Evolutionary conservation across 2,329 filamentous ascomycete species (phyloP).

Genomic region (Aspergillus jensenii): DNA sequence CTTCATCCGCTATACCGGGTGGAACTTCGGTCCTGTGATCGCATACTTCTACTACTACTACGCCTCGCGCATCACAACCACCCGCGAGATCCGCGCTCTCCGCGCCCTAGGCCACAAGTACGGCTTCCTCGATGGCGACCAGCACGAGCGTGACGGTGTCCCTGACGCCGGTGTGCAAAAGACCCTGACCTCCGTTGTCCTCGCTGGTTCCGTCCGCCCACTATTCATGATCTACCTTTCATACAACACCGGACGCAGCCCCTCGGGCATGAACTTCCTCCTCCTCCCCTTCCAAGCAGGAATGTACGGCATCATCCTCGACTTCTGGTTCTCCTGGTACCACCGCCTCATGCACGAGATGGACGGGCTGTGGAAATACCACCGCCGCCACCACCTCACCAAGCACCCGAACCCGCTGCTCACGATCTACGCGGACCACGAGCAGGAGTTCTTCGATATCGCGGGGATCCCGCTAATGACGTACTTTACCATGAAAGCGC

Average conservation of each 20-base stretch:
- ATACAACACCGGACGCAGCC: slow-evolving; percentile 24
- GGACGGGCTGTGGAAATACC: slow-evolving; percentile 43
- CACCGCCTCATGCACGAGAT: slow-evolving; percentile 46
- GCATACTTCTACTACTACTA: slow-evolving; percentile 34
- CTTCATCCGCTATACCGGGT: slow-evolving; percentile 28
- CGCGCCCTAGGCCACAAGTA: slow-evolving; percentile 38
- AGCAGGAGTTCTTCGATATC: slow-evolving; percentile 47
- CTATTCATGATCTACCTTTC: slow-evolving; percentile 34
- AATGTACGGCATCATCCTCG: slow-evolving; percentile 44
- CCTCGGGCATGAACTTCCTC: slow-evolving; percentile 28
- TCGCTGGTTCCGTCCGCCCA: slow-evolving; percentile 33
- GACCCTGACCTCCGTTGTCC: slow-evolving; percentile 32
- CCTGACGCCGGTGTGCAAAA: slow-evolving; percentile 41
- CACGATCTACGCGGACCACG: slow-evolving; percentile 43
- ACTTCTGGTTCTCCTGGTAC: slow-evolving; percentile 45
- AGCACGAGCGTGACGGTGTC: slow-evolving; percentile 45
- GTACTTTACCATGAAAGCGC: slow-evolving; percentile 35
- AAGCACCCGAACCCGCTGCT: slow-evolving; percentile 47
- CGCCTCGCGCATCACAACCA: slow-evolving; percentile 41
- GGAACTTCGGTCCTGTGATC: slow-evolving; percentile 33
- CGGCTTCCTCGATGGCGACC: slow-evolving; percentile 48
- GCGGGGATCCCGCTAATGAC: slow-evolving; percentile 42
- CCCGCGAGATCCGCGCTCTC: slow-evolving; percentile 40
- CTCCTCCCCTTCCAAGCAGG: slow-evolving; percentile 42
- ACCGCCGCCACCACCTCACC: slow-evolving; percentile 48